These are phyloP conservation scores for Papiliotrema laurentii DNA, from an alignment of 1,284 basidiomycete genomes.

Conservation along the genomic window DNA sequence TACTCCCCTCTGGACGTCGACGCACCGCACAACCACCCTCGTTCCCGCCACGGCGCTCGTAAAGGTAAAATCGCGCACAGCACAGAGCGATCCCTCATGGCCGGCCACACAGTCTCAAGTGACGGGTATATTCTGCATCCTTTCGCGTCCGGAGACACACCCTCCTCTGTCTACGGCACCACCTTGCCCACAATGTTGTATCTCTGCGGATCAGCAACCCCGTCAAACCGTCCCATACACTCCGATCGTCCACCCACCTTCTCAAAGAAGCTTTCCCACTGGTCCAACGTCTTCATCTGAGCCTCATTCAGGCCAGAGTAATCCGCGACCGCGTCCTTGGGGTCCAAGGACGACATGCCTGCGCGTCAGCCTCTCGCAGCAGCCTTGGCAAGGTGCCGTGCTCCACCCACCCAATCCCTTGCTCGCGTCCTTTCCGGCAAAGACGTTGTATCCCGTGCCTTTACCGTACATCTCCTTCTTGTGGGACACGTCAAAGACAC, in stretches of 20 bases:
- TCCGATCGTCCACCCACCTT: conserved; percentile 56
- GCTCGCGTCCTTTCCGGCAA: conserved; percentile 85
- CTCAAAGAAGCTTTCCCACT: conserved; percentile 80
- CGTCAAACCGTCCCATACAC: too few species aligned
- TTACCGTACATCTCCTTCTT: conserved; percentile 49
- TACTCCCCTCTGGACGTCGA: not conserved
- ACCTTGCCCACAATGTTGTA: conserved; percentile 21
- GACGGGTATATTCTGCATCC: not conserved
- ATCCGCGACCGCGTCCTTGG: conserved; percentile 83
- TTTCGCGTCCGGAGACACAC: not conserved
- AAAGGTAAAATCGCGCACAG: too few species aligned
- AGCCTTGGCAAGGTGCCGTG: not conserved
- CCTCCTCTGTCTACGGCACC: conserved; percentile 1
- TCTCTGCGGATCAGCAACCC: conserved; percentile 6
- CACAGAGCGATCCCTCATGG: too few species aligned
- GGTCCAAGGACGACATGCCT: conserved; percentile 73
- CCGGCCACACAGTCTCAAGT: too few species aligned
- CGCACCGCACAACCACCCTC: too few species aligned
- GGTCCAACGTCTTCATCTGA: conserved; percentile 78
- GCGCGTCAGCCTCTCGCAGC: not conserved
- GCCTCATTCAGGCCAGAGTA: conserved; percentile 70
- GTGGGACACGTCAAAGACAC: conserved; percentile 45
- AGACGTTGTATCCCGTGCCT: conserved; percentile 51
- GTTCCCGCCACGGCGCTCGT: too few species aligned
- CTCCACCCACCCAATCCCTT: conserved; percentile 64